Conservation (phyloP, 2,329 filamentous ascomycete species). For the Colletotrichum nymphaeae region DNA sequence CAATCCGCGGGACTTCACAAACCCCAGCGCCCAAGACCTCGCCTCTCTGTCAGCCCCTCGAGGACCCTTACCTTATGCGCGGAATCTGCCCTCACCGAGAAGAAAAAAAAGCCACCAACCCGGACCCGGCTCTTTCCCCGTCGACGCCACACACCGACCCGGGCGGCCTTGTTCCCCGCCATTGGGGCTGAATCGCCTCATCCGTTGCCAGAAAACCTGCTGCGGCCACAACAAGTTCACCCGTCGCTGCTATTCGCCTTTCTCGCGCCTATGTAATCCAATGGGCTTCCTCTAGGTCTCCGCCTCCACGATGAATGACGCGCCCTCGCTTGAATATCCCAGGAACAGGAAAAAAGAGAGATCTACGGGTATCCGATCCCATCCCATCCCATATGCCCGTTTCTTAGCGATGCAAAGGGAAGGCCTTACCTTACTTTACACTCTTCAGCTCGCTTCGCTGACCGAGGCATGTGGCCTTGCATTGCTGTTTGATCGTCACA, state of each 20-base stretch:
- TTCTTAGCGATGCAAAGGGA: neutral
- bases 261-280: neutral
- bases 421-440: neutral
- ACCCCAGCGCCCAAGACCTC: neutral
- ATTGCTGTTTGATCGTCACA: conserved; percentile 24
- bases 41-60: neutral
- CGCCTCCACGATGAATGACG: neutral
- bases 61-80: neutral
- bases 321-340: neutral
- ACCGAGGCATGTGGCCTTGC: neutral
- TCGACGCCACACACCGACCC: neutral
- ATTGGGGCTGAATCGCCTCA: conserved; percentile 33
- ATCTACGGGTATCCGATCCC: neutral
- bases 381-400: neutral
- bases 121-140: neutral
- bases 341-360: neutral
- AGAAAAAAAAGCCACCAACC: conserved; percentile 7
- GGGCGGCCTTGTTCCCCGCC: neutral
- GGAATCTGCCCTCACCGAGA: neutral
- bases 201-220: conserved; percentile 23
- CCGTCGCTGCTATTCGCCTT: neutral
- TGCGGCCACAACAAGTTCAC: conserved; percentile 4
- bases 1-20: conserved; percentile 1
- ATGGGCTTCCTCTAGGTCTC: neutral
- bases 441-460: neutral